These are phyloP conservation scores for Pseudogymnoascus sp. DNA, from an alignment of 2,329 filamentous ascomycete species.

Conservation along the genomic window DNA sequence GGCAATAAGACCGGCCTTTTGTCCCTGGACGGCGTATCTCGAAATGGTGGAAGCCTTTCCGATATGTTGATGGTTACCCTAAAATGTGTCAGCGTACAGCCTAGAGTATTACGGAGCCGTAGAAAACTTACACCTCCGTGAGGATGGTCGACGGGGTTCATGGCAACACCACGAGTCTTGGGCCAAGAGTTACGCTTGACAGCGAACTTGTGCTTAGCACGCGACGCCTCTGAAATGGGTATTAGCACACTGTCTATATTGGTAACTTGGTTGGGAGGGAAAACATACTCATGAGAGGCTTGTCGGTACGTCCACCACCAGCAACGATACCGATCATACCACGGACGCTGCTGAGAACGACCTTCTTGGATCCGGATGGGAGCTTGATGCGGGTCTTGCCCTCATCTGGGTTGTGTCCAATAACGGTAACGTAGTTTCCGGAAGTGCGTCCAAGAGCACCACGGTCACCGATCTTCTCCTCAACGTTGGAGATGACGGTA, in stretches of 20 bases:
- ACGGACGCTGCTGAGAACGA: slow-evolving; percentile 82
- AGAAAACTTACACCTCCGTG: slow-evolving; percentile 70
- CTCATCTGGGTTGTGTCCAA: slow-evolving; percentile 97
- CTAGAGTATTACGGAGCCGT: slow-evolving; percentile 16
- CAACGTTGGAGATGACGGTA: slow-evolving; percentile 98
- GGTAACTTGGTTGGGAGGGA: slow-evolving; percentile 16
- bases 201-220: slow-evolving; percentile 99
- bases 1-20: slow-evolving; percentile 99
- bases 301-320: slow-evolving; percentile 98
- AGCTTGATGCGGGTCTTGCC: slow-evolving; percentile 99
- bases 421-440: slow-evolving; percentile 97
- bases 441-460: slow-evolving; percentile 94
- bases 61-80: slow-evolving; percentile 99
- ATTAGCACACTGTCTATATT: slow-evolving; percentile 34
- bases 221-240: slow-evolving; percentile 73
- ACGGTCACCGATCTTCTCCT: slow-evolving; percentile 98
- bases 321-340: slow-evolving; percentile 99
- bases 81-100: slow-evolving; percentile 97
- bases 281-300: slow-evolving; percentile 84
- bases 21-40: slow-evolving; percentile 93
- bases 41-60: slow-evolving; percentile 99
- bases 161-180: slow-evolving; percentile 99
- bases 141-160: slow-evolving; percentile 99
- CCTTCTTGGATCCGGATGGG: slow-evolving; percentile 97
- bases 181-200: slow-evolving; percentile 99